Evolutionary conservation across 805 yeast genomes (phyloP).

Genomic region (Sungouiozyma intestinalis): DNA sequence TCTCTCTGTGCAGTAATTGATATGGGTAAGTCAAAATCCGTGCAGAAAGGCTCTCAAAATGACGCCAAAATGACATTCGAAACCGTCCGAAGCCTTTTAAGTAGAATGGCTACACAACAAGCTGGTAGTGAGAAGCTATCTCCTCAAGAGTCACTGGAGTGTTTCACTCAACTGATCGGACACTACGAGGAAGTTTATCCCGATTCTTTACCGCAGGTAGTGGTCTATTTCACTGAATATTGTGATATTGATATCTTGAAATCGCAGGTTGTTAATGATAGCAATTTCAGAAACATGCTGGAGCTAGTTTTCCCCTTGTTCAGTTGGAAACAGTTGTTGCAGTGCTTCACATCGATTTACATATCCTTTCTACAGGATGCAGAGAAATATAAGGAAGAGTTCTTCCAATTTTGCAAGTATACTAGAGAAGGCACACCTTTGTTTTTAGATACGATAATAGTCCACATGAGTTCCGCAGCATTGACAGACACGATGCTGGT

Average conservation of each 20-base stretch:
- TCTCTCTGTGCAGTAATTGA: neutral
- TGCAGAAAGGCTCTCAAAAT: neutral
- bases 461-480: conserved; percentile 4
- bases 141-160: conserved; percentile 1
- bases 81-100: neutral
- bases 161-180: neutral
- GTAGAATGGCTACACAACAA: neutral
- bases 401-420: conserved; percentile 6
- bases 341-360: conserved; percentile 6
- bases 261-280: conserved; percentile 4
- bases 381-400: conserved; percentile 4
- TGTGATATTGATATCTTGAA: conserved; percentile 10
- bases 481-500: conserved; percentile 3
- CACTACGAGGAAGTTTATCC: neutral
- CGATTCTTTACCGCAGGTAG: neutral
- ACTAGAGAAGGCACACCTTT: conserved; percentile 1
- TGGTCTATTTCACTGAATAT: conserved; percentile 7
- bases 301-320: conserved; percentile 6
- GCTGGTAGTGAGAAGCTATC: neutral
- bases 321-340: conserved; percentile 6
- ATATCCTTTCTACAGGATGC: conserved; percentile 6
- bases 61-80: neutral
- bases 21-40: neutral
- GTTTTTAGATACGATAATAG: conserved; percentile 4
- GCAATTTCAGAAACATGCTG: conserved; percentile 6